Evolutionary conservation across 192 early-diverging fungal genomes (phyloP).

Genomic region (Powellomyces hirtus): DNA sequence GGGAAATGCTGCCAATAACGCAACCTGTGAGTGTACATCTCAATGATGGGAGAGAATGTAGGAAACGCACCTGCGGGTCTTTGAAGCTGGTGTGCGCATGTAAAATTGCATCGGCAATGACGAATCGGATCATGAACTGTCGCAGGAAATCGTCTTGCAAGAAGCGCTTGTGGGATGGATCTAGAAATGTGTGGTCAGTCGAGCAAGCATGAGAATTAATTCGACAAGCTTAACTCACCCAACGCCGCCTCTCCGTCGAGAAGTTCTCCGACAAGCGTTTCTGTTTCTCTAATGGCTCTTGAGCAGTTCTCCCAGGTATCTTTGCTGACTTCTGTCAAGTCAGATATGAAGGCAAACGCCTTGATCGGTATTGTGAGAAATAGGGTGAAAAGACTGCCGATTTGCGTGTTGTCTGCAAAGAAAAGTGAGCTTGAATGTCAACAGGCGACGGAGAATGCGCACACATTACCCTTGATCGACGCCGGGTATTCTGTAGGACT

Average conservation of each 20-base stretch:
- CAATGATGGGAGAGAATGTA: neutral
- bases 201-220: neutral
- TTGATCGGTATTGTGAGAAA: conserved; percentile 90
- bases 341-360: conserved; percentile 82
- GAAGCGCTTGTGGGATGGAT: conserved; percentile 68
- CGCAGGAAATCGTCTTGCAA: conserved; percentile 89
- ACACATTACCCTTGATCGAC: conserved; percentile 75
- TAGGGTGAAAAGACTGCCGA: conserved; percentile 90
- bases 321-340: conserved; percentile 57
- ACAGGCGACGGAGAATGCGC: neutral
- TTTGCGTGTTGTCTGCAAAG: conserved; percentile 54
- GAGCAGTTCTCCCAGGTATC: conserved; percentile 73
- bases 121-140: conserved; percentile 83
- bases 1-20: conserved; percentile 58
- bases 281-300: conserved; percentile 40
- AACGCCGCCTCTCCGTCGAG: conserved; percentile 31
- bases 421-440: no score
- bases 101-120: conserved; percentile 69
- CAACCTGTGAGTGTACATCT: neutral
- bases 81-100: conserved; percentile 63
- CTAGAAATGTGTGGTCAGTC: conserved; percentile 30
- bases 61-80: conserved; percentile 50
- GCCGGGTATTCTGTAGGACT: conserved; percentile 87
- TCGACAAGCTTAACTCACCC: conserved; percentile 19
- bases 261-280: conserved; percentile 37